Evolutionary conservation across 2,329 filamentous ascomycete species (phyloP).

Genomic region (Phialemoniopsis sp.): DNA sequence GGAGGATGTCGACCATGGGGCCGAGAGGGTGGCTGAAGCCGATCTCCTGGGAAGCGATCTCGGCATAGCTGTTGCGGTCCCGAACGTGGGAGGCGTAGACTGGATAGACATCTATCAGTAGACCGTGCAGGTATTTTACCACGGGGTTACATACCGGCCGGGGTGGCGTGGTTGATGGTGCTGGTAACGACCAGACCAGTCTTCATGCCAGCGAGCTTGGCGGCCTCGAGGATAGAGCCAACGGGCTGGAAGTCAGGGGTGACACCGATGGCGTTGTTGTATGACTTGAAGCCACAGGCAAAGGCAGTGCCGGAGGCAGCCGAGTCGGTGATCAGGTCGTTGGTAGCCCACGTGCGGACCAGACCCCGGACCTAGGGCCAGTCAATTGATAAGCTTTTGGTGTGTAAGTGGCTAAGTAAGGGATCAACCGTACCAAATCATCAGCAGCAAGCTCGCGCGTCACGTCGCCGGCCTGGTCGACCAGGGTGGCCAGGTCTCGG

Average conservation of each 20-base stretch:
- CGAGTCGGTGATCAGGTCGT: constrained; percentile 34
- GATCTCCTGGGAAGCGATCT: constrained; percentile 32
- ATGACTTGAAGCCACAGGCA: constrained; percentile 31
- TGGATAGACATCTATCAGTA: constrained; percentile 1
- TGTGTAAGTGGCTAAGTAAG: no score
- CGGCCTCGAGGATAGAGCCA: constrained; percentile 32
- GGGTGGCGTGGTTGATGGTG: constrained; percentile 30
- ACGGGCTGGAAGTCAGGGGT: constrained; percentile 23
- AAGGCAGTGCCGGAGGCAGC: constrained; percentile 33
- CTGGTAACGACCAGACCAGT: constrained; percentile 36
- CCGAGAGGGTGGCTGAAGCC: constrained; percentile 31
- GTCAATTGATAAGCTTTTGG: neutral
- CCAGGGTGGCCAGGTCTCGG: constrained; percentile 15
- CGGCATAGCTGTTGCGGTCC: constrained; percentile 24
- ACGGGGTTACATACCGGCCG: constrained; percentile 12
- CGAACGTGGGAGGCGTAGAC: constrained; percentile 26
- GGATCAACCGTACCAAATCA: constrained; percentile 9
- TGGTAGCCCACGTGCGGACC: constrained; percentile 18
- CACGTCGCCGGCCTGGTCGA: constrained; percentile 15
- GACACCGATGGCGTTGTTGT: constrained; percentile 29
- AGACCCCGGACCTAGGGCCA: constrained; percentile 19
- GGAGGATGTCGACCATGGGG: constrained; percentile 28
- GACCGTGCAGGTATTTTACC: no score
- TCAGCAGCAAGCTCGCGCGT: constrained; percentile 14
- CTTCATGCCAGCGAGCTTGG: constrained; percentile 30